Percentiles rank a stretch among this genome's conserved stretches.
Evolutionary conservation across 2,329 filamentous ascomycete genomes (phyloP).

Genomic region (Paramyrothecium sp.): DNA sequence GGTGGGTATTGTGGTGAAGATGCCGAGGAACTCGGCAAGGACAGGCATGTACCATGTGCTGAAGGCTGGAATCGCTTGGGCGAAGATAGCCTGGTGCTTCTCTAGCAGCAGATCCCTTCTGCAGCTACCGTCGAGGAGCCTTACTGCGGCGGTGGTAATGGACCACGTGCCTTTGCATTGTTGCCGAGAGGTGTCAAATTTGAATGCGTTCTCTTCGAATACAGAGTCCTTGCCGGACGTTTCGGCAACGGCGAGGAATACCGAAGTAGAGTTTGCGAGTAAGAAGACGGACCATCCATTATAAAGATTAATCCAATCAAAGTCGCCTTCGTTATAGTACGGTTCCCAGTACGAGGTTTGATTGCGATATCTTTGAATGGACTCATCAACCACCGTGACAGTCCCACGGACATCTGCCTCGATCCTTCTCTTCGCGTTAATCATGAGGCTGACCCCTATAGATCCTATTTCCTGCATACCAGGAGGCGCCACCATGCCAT

Average conservation of each 20-base stretch:
- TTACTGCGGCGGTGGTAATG: neutral
- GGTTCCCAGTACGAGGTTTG: neutral
- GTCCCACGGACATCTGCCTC: neutral
- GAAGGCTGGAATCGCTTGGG: neutral
- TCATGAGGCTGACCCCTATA: neutral
- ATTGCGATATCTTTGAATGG: neutral
- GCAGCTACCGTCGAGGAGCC: conserved; percentile 1
- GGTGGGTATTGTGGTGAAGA: neutral
- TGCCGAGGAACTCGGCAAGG: conserved; percentile 1
- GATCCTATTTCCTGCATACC: neutral
- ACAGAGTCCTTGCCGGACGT: neutral
- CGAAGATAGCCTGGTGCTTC: conserved; percentile 1
- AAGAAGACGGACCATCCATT: neutral
- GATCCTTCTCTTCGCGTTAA: neutral
- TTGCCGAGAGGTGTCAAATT: neutral
- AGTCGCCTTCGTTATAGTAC: neutral
- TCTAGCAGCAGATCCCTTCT: neutral
- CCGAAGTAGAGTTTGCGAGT: neutral
- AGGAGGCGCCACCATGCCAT: neutral
- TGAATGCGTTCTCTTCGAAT: neutral
- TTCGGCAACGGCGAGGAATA: neutral
- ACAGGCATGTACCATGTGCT: conserved; percentile 1
- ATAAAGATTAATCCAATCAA: neutral
- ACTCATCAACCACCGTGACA: neutral
- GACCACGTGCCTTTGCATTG: neutral